Evolutionary conservation across 2,329 filamentous ascomycete species (phyloP).

Genomic region (Volutella citrinella): DNA sequence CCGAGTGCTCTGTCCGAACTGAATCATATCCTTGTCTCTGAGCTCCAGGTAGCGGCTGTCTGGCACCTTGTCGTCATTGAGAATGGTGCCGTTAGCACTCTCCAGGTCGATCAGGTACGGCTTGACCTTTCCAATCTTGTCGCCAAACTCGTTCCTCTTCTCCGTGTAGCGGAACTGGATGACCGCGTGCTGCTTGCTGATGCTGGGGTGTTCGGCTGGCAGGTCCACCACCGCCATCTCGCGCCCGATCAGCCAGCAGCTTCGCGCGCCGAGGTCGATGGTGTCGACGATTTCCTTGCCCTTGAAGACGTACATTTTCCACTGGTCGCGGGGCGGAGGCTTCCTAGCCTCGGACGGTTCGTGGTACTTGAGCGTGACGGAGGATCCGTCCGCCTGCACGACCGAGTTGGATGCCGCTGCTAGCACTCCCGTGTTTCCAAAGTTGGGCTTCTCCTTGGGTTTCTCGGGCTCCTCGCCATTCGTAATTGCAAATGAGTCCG

Average conservation of each 20-base stretch:
- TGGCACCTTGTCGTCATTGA: slow-evolving; percentile 75
- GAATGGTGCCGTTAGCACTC: slow-evolving; percentile 81
- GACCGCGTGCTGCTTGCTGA: slow-evolving; percentile 93
- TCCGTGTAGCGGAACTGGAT: slow-evolving; percentile 88
- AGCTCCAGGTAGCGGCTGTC: slow-evolving; percentile 81
- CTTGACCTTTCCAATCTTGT: slow-evolving; percentile 73
- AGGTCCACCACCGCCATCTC: slow-evolving; percentile 80
- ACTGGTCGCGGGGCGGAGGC: slow-evolving; percentile 71
- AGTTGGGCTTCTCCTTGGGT: slow-evolving; percentile 87
- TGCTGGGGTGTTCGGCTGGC: slow-evolving; percentile 81
- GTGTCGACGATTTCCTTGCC: slow-evolving; percentile 76
- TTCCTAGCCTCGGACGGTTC: slow-evolving; percentile 92
- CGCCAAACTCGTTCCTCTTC: slow-evolving; percentile 82
- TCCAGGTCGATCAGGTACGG: slow-evolving; percentile 94
- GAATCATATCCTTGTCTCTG: slow-evolving; percentile 82
- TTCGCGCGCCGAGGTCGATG: slow-evolving; percentile 70
- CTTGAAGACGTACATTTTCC: slow-evolving; percentile 94
- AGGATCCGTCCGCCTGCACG: slow-evolving; percentile 68
- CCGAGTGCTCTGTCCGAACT: slow-evolving; percentile 81
- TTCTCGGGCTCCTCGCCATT: slow-evolving; percentile 46
- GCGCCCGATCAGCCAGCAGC: slow-evolving; percentile 87
- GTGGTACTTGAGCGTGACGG: slow-evolving; percentile 88
- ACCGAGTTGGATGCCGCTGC: slow-evolving; percentile 82
- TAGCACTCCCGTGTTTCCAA: slow-evolving; percentile 72
- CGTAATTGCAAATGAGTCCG: slow-evolving; percentile 56